Conservation (phyloP, 2,329 filamentous ascomycete species). For the Orbilia blumenaviensis region DNA sequence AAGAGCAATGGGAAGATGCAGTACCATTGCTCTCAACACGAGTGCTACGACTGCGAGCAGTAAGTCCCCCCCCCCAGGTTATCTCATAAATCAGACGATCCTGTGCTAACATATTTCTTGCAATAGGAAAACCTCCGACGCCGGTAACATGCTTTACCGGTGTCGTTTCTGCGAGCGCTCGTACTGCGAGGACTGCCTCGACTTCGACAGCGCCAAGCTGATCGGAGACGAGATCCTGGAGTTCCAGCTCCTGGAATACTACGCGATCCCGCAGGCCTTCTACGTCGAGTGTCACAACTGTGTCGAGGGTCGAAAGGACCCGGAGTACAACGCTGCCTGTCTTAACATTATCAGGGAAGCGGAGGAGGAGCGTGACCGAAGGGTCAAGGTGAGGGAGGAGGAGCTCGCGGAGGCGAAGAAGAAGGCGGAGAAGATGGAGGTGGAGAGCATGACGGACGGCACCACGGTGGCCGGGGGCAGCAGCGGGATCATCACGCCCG, state of each 20-base stretch:
- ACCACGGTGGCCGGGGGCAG: conserved; percentile 39
- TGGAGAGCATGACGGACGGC: conserved; percentile 52
- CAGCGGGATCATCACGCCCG: conserved; percentile 47
- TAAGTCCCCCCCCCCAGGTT: conserved; percentile 60
- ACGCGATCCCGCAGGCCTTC: conserved; percentile 47
- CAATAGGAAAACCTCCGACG: conserved; percentile 58
- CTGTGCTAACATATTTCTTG: background rate
- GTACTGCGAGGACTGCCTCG: conserved; percentile 70
- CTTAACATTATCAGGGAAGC: conserved; percentile 46
- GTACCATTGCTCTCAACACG: conserved; percentile 69
- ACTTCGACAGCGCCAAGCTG: conserved; percentile 65
- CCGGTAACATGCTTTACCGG: conserved; percentile 63
- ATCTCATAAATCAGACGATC: background rate
- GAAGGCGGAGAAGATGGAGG: conserved; percentile 45
- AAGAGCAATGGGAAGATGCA: conserved; percentile 59
- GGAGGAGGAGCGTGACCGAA: conserved; percentile 34
- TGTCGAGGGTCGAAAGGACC: conserved; percentile 43
- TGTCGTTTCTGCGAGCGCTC: conserved; percentile 68
- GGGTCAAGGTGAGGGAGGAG: background rate
- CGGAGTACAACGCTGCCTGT: conserved; percentile 43
- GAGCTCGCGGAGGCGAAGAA: conserved; percentile 28
- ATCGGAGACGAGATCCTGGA: conserved; percentile 67
- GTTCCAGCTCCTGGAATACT: conserved; percentile 65
- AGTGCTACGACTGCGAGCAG: conserved; percentile 66
- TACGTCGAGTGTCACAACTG: conserved; percentile 51